Base-by-base conservation (phyloP, 2,329 filamentous ascomycete genomes). In the Thelonectria rubi region DNA sequence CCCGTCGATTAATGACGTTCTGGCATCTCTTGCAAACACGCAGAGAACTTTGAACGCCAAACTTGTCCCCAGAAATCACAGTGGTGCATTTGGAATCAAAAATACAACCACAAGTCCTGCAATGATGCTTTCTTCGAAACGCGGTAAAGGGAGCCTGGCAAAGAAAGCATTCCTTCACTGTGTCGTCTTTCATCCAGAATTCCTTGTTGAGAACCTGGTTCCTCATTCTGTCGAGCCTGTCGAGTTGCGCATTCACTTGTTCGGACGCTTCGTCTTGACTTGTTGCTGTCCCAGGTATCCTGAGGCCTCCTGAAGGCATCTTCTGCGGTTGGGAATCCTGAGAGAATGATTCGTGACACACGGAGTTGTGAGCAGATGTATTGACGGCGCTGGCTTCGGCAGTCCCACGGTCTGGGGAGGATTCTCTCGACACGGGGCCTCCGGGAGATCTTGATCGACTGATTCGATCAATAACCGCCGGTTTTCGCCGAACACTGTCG, bases 151-250 rank as follows among this genome's bases (percentile, higher is more conserved):
- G 86, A 60, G 92, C 91, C 46, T 92, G 92, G 72, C 95, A 99
- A 46, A 92, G 87, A 74, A 97, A 99, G 73, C 95, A 99, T 71
- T 97, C 94, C 74, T 97, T 98, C 62, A 94, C 96, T 65, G 96
- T 97, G 73, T 98, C 95, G 74, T 99, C 95, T 62, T 93, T 92
- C 95, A 99, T 99, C 95, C 94, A 98, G 70, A 97, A 98, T 69
- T 98, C 94, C 72, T 94, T 95, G 75, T 92, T 97, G 47, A 98
- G 80, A 8, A 99, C 89, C 72, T 94, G 93, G 71, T 92, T 91
- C 64, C 91, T 88, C 82, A 97, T 90, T 68, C 91, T 89, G 51
- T 87, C 86, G 8, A 90, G 78, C 68, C 91, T 89, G 50, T 87
- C 87, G 7, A 90, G 78, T 56, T 86, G 84, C 9, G 86, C 84